These are phyloP conservation scores for Ulota crispa DNA, from an alignment of 225 moss, liverwort and hornwort genomes.

Conservation along the genomic window DNA sequence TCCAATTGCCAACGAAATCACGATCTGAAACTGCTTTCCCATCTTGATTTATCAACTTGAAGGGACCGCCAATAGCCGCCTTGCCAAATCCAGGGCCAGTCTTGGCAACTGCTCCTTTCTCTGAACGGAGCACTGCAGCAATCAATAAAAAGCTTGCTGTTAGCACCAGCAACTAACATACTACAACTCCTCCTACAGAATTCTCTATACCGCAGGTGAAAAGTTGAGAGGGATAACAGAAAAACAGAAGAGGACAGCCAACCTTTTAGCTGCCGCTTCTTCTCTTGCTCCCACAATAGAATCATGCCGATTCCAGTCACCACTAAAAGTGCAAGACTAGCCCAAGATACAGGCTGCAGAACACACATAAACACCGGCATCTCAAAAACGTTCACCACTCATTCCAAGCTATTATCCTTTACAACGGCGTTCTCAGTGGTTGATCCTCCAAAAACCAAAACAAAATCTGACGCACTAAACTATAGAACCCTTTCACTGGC, in stretches of 20 bases:
- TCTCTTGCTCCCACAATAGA: constrained; percentile 75
- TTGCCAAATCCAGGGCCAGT: constrained; percentile 75
- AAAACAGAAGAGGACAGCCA: constrained; percentile 24
- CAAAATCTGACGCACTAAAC: not conserved
- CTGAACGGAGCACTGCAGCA: constrained; percentile 53
- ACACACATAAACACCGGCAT: constrained; percentile 33
- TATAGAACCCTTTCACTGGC: too few relatives aligned
- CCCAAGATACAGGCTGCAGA: constrained; percentile 87
- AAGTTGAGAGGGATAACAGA: constrained; percentile 2
- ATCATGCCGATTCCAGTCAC: constrained; percentile 73
- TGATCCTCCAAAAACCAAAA: not conserved
- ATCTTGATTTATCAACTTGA: constrained; percentile 80
- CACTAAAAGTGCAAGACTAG: constrained; percentile 72
- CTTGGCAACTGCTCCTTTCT: constrained; percentile 49
- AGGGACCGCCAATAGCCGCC: constrained; percentile 85
- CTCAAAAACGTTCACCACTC: constrained; percentile 12
- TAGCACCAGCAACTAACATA: not conserved
- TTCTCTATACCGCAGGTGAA: not conserved
- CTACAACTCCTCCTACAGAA: not conserved
- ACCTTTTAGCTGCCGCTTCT: constrained; percentile 84
- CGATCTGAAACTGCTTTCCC: constrained; percentile 73
- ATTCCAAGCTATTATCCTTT: not conserved
- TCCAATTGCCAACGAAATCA: constrained; percentile 86
- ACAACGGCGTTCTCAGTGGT: not conserved
- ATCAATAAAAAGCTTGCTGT: not conserved